Evolutionary conservation across 257 asterid species (phyloP).

Genomic region (Capsicum rhomboideum): DNA sequence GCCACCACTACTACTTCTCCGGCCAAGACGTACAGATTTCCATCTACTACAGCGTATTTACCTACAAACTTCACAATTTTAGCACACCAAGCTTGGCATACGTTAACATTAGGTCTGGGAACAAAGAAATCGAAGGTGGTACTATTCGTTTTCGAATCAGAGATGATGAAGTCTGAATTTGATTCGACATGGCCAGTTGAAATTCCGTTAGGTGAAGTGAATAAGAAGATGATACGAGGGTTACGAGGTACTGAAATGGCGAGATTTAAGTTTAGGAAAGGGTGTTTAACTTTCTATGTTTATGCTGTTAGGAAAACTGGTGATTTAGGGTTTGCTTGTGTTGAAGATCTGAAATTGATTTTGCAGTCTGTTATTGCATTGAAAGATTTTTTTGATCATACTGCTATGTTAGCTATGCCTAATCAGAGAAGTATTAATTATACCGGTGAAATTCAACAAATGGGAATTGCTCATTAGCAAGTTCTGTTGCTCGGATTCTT

Average conservation of each 20-base stretch:
- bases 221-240: conserved; percentile 66
- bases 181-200: conserved; percentile 79
- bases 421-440: conserved; percentile 65
- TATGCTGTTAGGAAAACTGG: conserved; percentile 78
- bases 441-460: conserved; percentile 27
- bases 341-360: conserved; percentile 66
- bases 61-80: conserved; percentile 96
- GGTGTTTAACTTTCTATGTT: conserved; percentile 81
- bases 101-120: conserved; percentile 84
- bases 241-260: conserved; percentile 71
- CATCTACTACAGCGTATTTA: conserved; percentile 71
- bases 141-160: conserved; percentile 82
- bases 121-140: conserved; percentile 83
- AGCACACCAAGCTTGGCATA: conserved; percentile 99
- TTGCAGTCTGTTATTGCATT: conserved; percentile 71
- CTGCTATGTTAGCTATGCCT: conserved; percentile 98
- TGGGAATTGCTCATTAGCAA: conserved; percentile 59
- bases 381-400: conserved; percentile 91
- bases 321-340: conserved; percentile 43
- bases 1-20: no score
- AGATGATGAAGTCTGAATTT: conserved; percentile 39
- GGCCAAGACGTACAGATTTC: no score
- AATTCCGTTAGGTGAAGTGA: conserved; percentile 91
- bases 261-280: conserved; percentile 84
- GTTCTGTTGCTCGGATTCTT: no score